These are phyloP conservation scores for Bryoglossum gracile DNA, from an alignment of 495 filamentous ascomycete genomes.

Conservation along the genomic window DNA sequence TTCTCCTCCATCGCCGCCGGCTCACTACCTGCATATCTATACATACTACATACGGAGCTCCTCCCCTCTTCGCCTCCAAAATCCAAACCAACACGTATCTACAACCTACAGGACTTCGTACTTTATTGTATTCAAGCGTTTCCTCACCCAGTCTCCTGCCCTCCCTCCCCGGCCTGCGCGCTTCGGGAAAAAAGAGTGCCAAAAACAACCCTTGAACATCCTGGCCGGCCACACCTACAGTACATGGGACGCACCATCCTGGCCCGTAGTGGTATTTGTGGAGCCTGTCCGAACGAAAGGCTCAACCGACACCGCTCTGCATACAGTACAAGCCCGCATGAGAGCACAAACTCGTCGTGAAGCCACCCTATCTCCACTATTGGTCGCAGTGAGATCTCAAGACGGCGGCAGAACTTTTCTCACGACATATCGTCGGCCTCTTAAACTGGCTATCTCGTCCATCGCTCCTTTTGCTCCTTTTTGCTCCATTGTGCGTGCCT, in stretches of 20 bases:
- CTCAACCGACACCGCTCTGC: slow-evolving; percentile 10
- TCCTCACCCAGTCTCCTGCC: too few relatives aligned
- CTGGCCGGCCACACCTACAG: too few relatives aligned
- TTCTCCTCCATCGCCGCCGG: too few relatives aligned
- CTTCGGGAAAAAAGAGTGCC: too few relatives aligned
- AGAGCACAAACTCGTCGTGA: slow-evolving; percentile 1
- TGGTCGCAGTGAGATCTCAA: slow-evolving; percentile 2
- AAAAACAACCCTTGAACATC: too few relatives aligned
- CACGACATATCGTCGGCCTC: slow-evolving; percentile 3
- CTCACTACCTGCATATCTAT: too few relatives aligned
- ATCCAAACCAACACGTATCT: too few relatives aligned
- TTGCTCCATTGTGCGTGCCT: slow-evolving; percentile 16
- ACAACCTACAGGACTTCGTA: too few relatives aligned
- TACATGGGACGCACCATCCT: neutral
- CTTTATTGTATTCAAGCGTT: too few relatives aligned
- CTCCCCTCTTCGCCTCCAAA: too few relatives aligned
- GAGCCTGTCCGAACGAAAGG: slow-evolving; percentile 7
- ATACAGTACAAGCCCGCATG: slow-evolving; percentile 10
- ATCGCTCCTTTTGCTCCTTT: slow-evolving; percentile 4
- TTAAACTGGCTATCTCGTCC: slow-evolving; percentile 7
- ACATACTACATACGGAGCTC: too few relatives aligned
- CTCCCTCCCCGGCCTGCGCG: too few relatives aligned
- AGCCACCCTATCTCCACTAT: slow-evolving; percentile 12
- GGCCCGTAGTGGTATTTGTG: neutral
- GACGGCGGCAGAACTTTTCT: slow-evolving; percentile 15